phyloP scores from a whole-genome alignment of 2,329 filamentous ascomycete genomes.

The Fusarium cicatricum region DNA sequence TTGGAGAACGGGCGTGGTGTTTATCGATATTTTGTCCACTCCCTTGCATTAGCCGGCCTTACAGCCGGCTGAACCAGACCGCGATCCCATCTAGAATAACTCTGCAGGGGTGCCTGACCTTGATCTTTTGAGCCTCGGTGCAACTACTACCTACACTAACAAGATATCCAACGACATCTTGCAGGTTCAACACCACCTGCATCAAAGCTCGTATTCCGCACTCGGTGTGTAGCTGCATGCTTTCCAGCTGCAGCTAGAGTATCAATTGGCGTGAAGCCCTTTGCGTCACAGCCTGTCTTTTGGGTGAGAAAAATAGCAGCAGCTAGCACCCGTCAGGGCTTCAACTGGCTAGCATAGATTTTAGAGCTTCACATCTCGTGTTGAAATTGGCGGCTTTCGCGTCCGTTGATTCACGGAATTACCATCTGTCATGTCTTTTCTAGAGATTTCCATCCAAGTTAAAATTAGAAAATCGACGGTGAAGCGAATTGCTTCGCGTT shows the following conservation, averaged over 20 bases:
- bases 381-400: neutral
- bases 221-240: constrained; percentile 26
- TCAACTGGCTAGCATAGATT: neutral
- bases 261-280: constrained; percentile 12
- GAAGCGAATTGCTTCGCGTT: no score
- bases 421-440: no score
- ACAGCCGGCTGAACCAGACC: neutral
- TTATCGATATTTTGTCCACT: neutral
- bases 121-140: constrained; percentile 27
- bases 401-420: constrained; percentile 21
- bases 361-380: neutral
- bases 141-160: neutral
- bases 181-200: constrained; percentile 22
- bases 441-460: no score
- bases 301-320: neutral
- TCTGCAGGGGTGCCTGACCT: constrained; percentile 2
- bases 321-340: neutral
- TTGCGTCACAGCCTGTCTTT: constrained; percentile 21
- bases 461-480: no score
- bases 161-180: constrained; percentile 27
- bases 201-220: constrained; percentile 31
- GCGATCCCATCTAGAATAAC: neutral
- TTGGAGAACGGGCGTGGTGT: neutral
- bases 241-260: constrained; percentile 16
- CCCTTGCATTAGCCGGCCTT: constrained; percentile 35